Evolutionary conservation across 768 basidiomycete species (phyloP).

Genomic region (Suillus weaverae): DNA sequence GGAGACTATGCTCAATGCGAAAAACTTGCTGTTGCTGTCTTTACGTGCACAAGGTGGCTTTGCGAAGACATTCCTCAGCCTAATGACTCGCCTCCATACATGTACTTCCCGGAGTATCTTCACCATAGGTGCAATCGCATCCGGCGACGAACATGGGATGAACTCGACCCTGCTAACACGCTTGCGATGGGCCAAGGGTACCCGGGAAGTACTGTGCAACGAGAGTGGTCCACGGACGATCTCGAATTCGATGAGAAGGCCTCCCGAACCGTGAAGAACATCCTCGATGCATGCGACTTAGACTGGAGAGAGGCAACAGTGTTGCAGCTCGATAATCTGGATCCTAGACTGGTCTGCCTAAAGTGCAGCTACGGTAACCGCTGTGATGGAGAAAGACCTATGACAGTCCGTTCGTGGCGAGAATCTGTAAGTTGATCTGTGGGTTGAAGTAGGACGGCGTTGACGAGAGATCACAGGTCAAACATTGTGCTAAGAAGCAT

Average conservation of each 20-base stretch:
- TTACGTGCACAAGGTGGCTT: constrained; percentile 10
- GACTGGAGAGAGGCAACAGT: constrained; percentile 1
- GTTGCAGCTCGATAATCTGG: constrained; percentile 3
- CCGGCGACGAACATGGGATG: not conserved
- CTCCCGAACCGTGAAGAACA: constrained; percentile 6
- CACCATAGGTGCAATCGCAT: constrained; percentile 10
- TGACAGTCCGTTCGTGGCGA: constrained; percentile 10
- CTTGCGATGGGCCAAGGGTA: constrained; percentile 4
- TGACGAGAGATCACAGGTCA: not conserved
- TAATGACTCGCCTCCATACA: constrained; percentile 20
- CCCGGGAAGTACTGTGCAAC: not conserved
- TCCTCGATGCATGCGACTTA: constrained; percentile 11
- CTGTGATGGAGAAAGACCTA: constrained; percentile 11
- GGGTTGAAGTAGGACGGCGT: not conserved
- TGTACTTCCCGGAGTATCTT: constrained; percentile 7
- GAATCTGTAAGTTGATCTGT: constrained; percentile 7
- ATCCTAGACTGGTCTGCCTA: constrained; percentile 13
- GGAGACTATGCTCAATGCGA: constrained; percentile 11
- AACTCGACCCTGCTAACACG: not conserved
- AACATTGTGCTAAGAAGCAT: not conserved
- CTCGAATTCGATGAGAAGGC: constrained; percentile 14
- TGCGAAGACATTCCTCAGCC: not conserved
- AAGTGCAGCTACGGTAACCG: constrained; percentile 3
- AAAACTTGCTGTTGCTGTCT: constrained; percentile 13
- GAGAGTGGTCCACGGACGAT: constrained; percentile 2